Conservation (phyloP, 257 asterid species). For the Linderniella brevidens region DNA sequence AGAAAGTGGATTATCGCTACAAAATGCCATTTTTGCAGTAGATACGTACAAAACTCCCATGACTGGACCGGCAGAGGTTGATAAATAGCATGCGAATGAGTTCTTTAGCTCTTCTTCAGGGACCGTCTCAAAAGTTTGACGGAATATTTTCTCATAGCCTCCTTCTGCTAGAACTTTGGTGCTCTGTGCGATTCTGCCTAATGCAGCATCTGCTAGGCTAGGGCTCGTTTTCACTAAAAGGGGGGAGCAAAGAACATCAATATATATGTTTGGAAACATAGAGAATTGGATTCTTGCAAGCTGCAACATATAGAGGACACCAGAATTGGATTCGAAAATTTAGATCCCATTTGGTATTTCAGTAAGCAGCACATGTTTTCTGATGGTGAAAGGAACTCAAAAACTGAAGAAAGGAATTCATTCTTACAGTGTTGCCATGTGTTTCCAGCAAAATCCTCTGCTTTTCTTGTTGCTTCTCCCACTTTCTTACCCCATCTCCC, state of each 20-base stretch:
- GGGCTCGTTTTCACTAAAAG: constrained; percentile 74
- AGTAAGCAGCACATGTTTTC: background rate
- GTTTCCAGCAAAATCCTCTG: constrained; percentile 76
- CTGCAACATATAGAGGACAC: background rate
- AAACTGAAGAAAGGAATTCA: no score
- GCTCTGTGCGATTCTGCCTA: constrained; percentile 77
- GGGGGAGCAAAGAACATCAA: constrained; percentile 9
- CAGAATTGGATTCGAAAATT: no score
- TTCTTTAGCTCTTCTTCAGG: constrained; percentile 63
- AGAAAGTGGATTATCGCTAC: constrained; percentile 80
- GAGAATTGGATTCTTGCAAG: background rate
- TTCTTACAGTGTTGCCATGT: constrained; percentile 78
- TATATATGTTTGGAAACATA: background rate
- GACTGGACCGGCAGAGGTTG: constrained; percentile 92
- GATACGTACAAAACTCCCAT: constrained; percentile 70
- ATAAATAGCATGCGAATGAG: constrained; percentile 73
- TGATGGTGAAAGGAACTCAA: constrained; percentile 13
- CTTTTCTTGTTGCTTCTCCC: constrained; percentile 68
- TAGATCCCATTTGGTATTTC: background rate
- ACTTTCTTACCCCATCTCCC: constrained; percentile 80
- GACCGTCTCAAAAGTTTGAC: constrained; percentile 64
- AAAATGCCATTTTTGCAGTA: constrained; percentile 71
- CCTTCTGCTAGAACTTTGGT: constrained; percentile 89
- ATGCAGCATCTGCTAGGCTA: constrained; percentile 82
- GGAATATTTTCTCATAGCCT: constrained; percentile 78